Conservation (phyloP, 2,329 filamentous ascomycete genomes). For the Penicillium verrucosum region DNA sequence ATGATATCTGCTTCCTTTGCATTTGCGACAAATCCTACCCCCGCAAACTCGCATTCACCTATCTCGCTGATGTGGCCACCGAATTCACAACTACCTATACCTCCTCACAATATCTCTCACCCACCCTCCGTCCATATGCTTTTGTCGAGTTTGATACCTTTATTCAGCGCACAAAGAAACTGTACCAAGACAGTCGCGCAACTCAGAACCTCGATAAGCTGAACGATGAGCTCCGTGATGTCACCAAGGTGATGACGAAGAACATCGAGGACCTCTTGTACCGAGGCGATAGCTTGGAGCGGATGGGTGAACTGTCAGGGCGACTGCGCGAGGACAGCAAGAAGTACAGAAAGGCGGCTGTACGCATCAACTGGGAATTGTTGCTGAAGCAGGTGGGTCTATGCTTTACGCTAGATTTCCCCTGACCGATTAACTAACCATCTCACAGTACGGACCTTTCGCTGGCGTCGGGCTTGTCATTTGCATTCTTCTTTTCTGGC, state of each 20-base stretch:
- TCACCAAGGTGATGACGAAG: slow-evolving; percentile 99
- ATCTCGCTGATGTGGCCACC: slow-evolving; percentile 84
- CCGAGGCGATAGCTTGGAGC: slow-evolving; percentile 86
- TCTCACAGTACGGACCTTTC: slow-evolving; percentile 74
- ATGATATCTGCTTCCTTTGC: slow-evolving; percentile 84
- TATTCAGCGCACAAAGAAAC: slow-evolving; percentile 86
- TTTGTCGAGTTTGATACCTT: slow-evolving; percentile 99
- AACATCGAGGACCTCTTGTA: slow-evolving; percentile 98
- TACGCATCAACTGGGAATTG: slow-evolving; percentile 97
- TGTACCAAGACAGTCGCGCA: slow-evolving; percentile 89
- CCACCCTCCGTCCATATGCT: slow-evolving; percentile 81
- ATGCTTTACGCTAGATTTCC: background rate
- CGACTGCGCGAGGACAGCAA: slow-evolving; percentile 85
- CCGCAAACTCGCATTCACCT: slow-evolving; percentile 96
- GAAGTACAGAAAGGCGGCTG: slow-evolving; percentile 89
- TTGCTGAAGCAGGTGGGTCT: slow-evolving; percentile 73
- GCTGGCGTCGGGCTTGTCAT: slow-evolving; percentile 77
- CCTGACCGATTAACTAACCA: slow-evolving; percentile 22
- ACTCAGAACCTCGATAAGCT: slow-evolving; percentile 90
- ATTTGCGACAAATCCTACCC: slow-evolving; percentile 93
- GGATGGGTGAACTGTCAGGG: slow-evolving; percentile 93
- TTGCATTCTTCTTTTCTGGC: slow-evolving; percentile 83
- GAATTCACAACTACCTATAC: slow-evolving; percentile 90
- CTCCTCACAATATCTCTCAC: slow-evolving; percentile 66
- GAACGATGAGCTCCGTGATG: slow-evolving; percentile 95